Evolutionary conservation across 208 protist species (phyloP).

Genomic region (Blechomonas ayalai): DNA sequence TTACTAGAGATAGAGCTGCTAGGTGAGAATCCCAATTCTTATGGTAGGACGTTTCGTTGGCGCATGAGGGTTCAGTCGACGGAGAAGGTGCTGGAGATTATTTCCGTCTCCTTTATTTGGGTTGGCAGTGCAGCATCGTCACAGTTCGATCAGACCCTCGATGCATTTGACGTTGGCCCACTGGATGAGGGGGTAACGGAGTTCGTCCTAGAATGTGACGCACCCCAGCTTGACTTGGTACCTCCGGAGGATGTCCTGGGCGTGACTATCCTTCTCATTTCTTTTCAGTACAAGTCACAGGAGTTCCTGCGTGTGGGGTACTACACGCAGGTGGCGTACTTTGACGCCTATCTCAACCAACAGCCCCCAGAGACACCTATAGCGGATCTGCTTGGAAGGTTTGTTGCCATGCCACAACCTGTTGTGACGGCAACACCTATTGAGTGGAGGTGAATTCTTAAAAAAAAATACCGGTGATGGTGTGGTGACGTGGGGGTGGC

Average conservation of each 20-base stretch:
- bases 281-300: conserved; percentile 91
- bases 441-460: conserved; percentile 41
- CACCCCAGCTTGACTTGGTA: conserved; percentile 89
- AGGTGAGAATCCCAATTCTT: conserved; percentile 65
- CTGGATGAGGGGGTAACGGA: conserved; percentile 90
- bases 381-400: conserved; percentile 54
- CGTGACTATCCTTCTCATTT: conserved; percentile 95
- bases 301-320: conserved; percentile 97
- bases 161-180: conserved; percentile 95
- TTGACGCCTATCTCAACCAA: conserved; percentile 60
- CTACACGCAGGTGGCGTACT: conserved; percentile 96
- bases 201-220: conserved; percentile 91
- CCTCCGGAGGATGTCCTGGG: conserved; percentile 91
- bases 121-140: conserved; percentile 93
- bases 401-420: conserved; percentile 82
- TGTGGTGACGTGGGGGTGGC: background rate
- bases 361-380: conserved; percentile 38
- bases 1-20: conserved; percentile 83
- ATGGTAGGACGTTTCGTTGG: conserved; percentile 51
- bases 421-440: conserved; percentile 78
- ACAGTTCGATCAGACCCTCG: conserved; percentile 95
- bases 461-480: background rate
- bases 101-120: conserved; percentile 97
- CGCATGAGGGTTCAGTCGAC: conserved; percentile 66
- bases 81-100: conserved; percentile 63